Evolutionary conservation across 2,329 filamentous ascomycete species (phyloP), one percentile per base, ranked within the genome.

Genomic region (Teratosphaeria nubilosa): DNA sequence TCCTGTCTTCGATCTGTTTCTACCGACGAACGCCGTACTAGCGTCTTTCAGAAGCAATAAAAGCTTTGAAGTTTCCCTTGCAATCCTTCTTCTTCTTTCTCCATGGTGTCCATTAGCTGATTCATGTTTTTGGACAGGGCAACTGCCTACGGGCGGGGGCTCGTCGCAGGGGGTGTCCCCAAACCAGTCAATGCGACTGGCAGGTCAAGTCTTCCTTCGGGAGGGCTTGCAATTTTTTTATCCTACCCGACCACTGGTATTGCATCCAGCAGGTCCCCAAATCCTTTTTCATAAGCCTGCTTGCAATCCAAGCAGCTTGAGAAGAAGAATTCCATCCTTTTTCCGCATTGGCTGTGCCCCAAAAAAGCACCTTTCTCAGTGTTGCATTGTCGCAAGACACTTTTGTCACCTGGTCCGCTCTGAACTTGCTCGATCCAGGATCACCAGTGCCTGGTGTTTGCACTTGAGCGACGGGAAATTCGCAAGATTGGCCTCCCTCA

Each of bases 241-340:
- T 4, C 9, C 9, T 16, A 48, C 5, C 4, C 27, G 56, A 48
- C 53, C 54, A 31, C 54, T 56, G 58, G 57, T 50, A 14, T 59
- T 59, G 51, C 57, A 59, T 34, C 54, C 54, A 53, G 48, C 37
- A 30, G 31, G 52, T 32, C 54, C 48, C 54, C 55, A 48, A 56
- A 32, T 3, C 13, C 45, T 32, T 59, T 59, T 59, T 59, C 58
- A 59, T 59, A 48, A 54, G 31, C n/a, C 16, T 48, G n/a, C 6
- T 20, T 22, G 41, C 41, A 48, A 48, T 16, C 16, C 41, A n/a
- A 48, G 41, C 20, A 22, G n/a, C 41, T 48, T 48, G 41, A 48
- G 41, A 48, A 48, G 41, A 48, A 24, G 41, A 48, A 11, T 10
- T 48, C 20, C 16, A 24, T 20, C 16, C 22, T 9, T 1, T 37